These are phyloP conservation scores for Funneliformis mosseae DNA, from an alignment of 192 early-diverging fungal genomes.

Conservation along the genomic window DNA sequence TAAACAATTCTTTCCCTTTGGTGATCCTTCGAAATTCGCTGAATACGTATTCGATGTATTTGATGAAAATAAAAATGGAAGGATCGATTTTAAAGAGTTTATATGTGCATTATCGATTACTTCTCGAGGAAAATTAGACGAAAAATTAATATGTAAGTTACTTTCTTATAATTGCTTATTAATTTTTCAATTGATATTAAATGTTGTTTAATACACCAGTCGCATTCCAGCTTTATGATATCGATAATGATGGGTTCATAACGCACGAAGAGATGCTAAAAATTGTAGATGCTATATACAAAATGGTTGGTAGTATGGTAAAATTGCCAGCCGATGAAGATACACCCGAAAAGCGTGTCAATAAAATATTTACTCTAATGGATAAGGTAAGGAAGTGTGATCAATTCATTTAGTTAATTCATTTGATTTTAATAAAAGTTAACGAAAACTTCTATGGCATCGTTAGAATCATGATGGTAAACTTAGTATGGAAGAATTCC, in stretches of 20 bases:
- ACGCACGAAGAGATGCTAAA: constrained; percentile 86
- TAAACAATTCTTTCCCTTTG: constrained; percentile 97
- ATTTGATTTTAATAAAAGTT: constrained; percentile 3
- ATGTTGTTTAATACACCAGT: constrained; percentile 41
- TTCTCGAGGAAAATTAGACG: constrained; percentile 78
- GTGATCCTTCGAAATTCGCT: constrained; percentile 86
- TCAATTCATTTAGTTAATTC: neutral
- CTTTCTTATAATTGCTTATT: neutral
- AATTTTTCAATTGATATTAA: neutral
- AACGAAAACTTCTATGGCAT: neutral
- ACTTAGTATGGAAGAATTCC: constrained; percentile 84
- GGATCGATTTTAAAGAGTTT: constrained; percentile 92
- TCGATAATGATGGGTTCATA: constrained; percentile 86
- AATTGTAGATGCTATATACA: constrained; percentile 95
- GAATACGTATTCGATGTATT: constrained; percentile 92
- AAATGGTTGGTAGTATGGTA: constrained; percentile 91
- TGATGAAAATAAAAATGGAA: constrained; percentile 87
- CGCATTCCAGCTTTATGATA: constrained; percentile 91
- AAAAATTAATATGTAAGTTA: constrained; percentile 79
- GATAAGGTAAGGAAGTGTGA: constrained; percentile 60
- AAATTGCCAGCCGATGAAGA: constrained; percentile 90
- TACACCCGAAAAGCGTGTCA: constrained; percentile 86
- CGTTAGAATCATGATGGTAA: constrained; percentile 74
- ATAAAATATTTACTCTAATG: constrained; percentile 90
- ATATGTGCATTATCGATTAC: constrained; percentile 84